These are phyloP conservation scores for Penicillium brasilianum DNA, from an alignment of 2,329 filamentous ascomycete species.

Conservation along the genomic window DNA sequence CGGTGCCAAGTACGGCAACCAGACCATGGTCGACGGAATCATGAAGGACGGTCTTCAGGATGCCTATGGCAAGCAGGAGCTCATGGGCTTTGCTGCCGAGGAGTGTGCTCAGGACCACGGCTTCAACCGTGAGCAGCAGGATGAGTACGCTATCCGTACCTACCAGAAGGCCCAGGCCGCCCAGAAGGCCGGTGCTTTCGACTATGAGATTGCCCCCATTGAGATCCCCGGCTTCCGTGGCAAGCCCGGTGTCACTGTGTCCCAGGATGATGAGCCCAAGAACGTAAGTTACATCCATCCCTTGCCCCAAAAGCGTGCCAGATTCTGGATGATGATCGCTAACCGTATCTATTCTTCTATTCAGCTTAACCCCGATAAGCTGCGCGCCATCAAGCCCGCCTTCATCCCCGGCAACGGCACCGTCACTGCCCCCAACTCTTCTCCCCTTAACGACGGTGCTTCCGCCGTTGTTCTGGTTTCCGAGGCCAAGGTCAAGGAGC, in stretches of 20 bases:
- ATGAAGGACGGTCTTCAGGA: conserved; percentile 94
- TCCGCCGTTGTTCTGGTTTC: conserved; percentile 92
- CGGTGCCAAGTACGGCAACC: conserved; percentile 93
- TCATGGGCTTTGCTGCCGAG: conserved; percentile 94
- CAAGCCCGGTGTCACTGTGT: conserved; percentile 81
- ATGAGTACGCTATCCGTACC: conserved; percentile 91
- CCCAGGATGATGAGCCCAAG: conserved; percentile 93
- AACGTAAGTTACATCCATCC: conserved; percentile 61
- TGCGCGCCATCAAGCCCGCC: conserved; percentile 81
- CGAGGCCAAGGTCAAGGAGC: conserved; percentile 90
- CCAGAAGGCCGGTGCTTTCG: conserved; percentile 79
- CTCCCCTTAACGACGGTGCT: conserved; percentile 93
- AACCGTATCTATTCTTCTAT: conserved; percentile 1
- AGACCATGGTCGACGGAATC: conserved; percentile 85
- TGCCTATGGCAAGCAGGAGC: conserved; percentile 87
- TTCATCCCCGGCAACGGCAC: conserved; percentile 79
- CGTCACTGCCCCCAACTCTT: conserved; percentile 94
- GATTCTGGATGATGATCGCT: background rate
- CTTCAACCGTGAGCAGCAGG: conserved; percentile 83
- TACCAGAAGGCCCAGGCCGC: conserved; percentile 94
- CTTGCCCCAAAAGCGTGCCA: background rate
- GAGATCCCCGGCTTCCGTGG: conserved; percentile 86
- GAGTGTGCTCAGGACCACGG: conserved; percentile 85
- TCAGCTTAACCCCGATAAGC: conserved; percentile 76
- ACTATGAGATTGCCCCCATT: conserved; percentile 84